phyloP scores from a whole-genome alignment of 2,329 filamentous ascomycete genomes.

The Pseudogymnoascus sp. region DNA sequence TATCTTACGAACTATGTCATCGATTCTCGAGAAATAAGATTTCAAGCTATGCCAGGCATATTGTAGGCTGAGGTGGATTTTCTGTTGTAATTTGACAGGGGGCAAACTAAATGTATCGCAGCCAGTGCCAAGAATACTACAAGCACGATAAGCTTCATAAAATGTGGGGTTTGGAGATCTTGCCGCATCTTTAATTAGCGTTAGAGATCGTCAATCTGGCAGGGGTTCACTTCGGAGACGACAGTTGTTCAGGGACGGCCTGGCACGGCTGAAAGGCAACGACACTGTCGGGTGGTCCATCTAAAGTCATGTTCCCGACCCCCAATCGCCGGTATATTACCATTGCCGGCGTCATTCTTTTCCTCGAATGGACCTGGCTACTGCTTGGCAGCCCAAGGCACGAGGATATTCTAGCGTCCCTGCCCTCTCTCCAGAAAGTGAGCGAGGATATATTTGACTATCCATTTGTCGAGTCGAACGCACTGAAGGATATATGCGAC shows the following conservation, averaged over 20 bases:
- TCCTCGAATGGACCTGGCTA: constrained; percentile 19
- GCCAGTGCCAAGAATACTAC: neutral
- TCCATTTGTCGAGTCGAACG: constrained; percentile 30
- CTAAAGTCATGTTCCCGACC: neutral
- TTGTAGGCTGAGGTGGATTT: too few relatives aligned
- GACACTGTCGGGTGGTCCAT: neutral
- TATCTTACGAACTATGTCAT: neutral
- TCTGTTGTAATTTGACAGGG: too few relatives aligned
- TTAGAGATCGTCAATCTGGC: neutral
- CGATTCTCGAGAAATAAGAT: neutral
- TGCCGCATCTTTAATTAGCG: too few relatives aligned
- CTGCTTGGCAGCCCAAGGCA: constrained; percentile 16
- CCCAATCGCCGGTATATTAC: constrained; percentile 18
- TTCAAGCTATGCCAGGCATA: neutral
- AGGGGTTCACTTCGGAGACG: neutral
- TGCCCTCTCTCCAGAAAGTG: neutral
- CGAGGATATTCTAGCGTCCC: neutral
- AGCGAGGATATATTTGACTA: constrained; percentile 29
- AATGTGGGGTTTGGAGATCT: neutral
- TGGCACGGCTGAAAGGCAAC: neutral
- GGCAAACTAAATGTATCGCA: neutral
- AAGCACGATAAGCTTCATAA: neutral
- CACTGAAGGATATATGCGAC: constrained; percentile 30
- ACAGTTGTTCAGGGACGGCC: neutral
- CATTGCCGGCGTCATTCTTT: constrained; percentile 14